Base-by-base conservation (phyloP, 345 rosid genomes). In the Corchorus olitorius region DNA sequence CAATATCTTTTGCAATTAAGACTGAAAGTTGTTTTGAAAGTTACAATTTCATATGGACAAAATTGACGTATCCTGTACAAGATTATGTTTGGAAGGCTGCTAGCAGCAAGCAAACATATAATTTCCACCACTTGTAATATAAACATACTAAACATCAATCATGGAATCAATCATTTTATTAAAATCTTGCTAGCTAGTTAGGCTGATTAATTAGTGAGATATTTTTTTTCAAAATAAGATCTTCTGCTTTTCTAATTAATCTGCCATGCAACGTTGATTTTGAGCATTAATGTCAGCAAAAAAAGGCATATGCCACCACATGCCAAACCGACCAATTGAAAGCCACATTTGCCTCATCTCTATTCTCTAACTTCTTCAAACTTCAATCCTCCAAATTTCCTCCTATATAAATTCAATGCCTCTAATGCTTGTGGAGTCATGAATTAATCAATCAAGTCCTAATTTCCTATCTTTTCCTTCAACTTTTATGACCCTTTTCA, bases 271-370 rank as follows among this genome's bases (percentile, higher is more conserved):
- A 8, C 48, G 3, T 39, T 17, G 35, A 50, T 33, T 39, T 39
- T 35, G 22, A 4, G 50, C 50, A 49, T 3, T 6, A 34, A 35
- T 33, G 65, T 19, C 43, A 13, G 6, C 0, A 39, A 55, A 43
- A 43, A 45, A 27, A 2, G 62, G 62, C 52, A 34, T 33, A 75
- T 65, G 48, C 34, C 53, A 13, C 14, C 50, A 76, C 74, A 56
- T 43, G 66, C 37, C 12, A n/a, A 43, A 43, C 69, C 69, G 62
- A 70, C 79, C 60, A 16, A 59, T 45, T 66, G 43, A 76, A 59
- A 68, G 75, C 68, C 9, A 7, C 39, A 48, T 48, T 22, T 19
- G 19, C 17, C 55, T 19, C 41, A 19, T 34, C 15, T 70, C 39
- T 59, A 8, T 12, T 34, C 15, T 70, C 39, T 59, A 8, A 27